These are phyloP conservation scores for Fusarium domesticum DNA, from an alignment of 2,329 filamentous ascomycete species.

Conservation along the genomic window DNA sequence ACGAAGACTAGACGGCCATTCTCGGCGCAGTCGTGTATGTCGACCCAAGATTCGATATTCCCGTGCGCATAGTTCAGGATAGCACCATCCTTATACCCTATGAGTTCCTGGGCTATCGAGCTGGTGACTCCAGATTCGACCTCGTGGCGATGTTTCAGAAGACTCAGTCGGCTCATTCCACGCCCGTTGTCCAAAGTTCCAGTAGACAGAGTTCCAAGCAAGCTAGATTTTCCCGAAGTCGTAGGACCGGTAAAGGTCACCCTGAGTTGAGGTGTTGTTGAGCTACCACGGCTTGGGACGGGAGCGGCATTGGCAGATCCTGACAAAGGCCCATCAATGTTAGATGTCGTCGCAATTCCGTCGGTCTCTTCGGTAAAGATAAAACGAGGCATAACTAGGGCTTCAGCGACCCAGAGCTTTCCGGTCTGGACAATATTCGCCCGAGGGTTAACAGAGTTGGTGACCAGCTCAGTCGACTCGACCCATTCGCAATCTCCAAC, in stretches of 20 bases:
- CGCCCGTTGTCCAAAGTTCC: conserved; percentile 87
- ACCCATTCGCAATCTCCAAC: conserved; percentile 83
- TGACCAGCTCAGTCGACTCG: conserved; percentile 40
- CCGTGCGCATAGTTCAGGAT: conserved; percentile 83
- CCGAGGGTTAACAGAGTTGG: conserved; percentile 24
- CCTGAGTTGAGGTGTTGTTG: conserved; percentile 70
- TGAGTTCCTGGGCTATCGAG: conserved; percentile 88
- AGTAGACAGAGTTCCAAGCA: conserved; percentile 84
- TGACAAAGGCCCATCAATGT: conserved; percentile 1
- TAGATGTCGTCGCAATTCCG: conserved; percentile 1
- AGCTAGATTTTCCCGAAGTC: conserved; percentile 86
- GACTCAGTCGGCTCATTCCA: conserved; percentile 81
- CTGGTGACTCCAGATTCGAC: conserved; percentile 89
- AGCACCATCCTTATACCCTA: conserved; percentile 67
- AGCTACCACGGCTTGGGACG: conserved; percentile 43
- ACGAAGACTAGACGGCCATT: conserved; percentile 78
- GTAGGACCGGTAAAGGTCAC: conserved; percentile 87
- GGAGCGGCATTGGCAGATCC: conserved; percentile 12
- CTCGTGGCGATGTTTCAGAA: conserved; percentile 91
- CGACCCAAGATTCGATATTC: conserved; percentile 89
- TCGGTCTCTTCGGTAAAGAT: conserved; percentile 33
- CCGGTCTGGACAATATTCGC: conserved; percentile 35
- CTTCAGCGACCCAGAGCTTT: conserved; percentile 84
- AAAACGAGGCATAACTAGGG: conserved; percentile 74
- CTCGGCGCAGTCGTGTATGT: conserved; percentile 79